Conservation (phyloP, 2,329 filamentous ascomycete genomes). For the Thielaviopsis musarum region DNA sequence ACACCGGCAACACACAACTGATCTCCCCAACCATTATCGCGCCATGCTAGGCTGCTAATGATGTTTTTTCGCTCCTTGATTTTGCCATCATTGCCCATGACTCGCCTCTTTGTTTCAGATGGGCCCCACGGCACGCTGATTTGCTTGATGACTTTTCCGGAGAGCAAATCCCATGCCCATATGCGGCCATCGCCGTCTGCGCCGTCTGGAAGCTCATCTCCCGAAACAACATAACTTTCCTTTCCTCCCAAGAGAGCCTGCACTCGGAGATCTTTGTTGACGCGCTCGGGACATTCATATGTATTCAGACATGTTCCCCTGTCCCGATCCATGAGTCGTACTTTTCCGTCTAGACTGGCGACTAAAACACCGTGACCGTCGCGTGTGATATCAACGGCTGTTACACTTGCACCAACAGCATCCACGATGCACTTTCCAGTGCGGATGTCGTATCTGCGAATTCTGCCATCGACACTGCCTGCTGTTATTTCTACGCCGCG, state of each 20-base stretch:
- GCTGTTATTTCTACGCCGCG: conserved; percentile 43
- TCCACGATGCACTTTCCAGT: conserved; percentile 56
- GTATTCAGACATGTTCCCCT: conserved; percentile 57
- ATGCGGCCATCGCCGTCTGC: conserved; percentile 32
- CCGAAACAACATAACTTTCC: conserved; percentile 64
- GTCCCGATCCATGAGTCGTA: conserved; percentile 67
- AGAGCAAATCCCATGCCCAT: conserved; percentile 73
- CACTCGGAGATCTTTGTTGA: conserved; percentile 57
- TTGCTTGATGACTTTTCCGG: conserved; percentile 47
- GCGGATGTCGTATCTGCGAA: conserved; percentile 68
- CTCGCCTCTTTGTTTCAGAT: conserved; percentile 30
- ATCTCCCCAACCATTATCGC: conserved; percentile 42
- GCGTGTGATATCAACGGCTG: conserved; percentile 51
- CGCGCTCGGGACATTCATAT: conserved; percentile 41
- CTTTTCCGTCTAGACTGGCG: conserved; percentile 55
- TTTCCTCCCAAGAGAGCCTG: conserved; percentile 57
- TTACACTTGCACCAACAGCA: conserved; percentile 54
- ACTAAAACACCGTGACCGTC: conserved; percentile 63
- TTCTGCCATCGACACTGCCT: conserved; percentile 70
- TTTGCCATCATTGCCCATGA: conserved; percentile 42
- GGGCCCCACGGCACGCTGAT: conserved; percentile 43
- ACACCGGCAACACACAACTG: conserved; percentile 51
- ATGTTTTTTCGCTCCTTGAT: conserved; percentile 43
- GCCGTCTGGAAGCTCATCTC: conserved; percentile 45
- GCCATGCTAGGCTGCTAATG: conserved; percentile 46